Evolutionary conservation across 1,284 basidiomycete species (phyloP), one percentile per base, ranked within the genome.

Genomic region (Pseudomicrostroma phylloplanum): DNA sequence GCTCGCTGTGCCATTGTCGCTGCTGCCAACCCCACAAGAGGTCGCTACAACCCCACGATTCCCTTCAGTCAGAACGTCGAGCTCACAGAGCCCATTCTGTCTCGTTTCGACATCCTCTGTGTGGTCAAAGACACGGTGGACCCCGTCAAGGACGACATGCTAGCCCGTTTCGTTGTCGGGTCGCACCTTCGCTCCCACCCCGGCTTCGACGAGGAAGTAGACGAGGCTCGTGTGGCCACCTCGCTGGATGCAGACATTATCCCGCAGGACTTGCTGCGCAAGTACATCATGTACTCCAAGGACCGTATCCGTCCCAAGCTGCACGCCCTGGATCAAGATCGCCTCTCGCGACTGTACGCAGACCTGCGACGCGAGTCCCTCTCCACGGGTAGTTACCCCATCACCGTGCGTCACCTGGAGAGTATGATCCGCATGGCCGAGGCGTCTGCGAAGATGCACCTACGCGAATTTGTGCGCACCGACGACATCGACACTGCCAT

Each of bases 351-450:
- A n/a, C 85, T 99, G 53, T 98, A 96, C 80, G 88, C 91, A n/a
- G 96, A 99, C 78, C 85, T 99, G 48, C 88, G 96, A 57, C 88
- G 92, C 66, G 96, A 99, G 80, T 96, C 92, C 1, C 84, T 94
- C 68, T 91, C 92, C 15, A 99, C 96, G 0, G 94, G 94, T 41
- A 96, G 92, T 21, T 96, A 91, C 82, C 94, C 94, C 2, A 96
- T 99, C 79, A 99, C 96, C 3, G 90, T 98, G 55, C 89, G 96
- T 67, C 96, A 97, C 78, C 81, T 99, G 65, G 96, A 99, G 82
- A 93, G 91, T 78, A 97, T 96, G 90, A 98, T 99, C 80, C 88
- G 96, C 53, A 98, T 98, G 96, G 87, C 92, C 1, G 94, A 99
- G 80, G 93, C 96, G 15, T 92, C 89, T 72, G 96, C 94, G 54